Percentiles rank a stretch among this genome's conserved stretches.
Conservation (phyloP, 108 stramenopile species). For the Mediolabrus comicus region DNA sequence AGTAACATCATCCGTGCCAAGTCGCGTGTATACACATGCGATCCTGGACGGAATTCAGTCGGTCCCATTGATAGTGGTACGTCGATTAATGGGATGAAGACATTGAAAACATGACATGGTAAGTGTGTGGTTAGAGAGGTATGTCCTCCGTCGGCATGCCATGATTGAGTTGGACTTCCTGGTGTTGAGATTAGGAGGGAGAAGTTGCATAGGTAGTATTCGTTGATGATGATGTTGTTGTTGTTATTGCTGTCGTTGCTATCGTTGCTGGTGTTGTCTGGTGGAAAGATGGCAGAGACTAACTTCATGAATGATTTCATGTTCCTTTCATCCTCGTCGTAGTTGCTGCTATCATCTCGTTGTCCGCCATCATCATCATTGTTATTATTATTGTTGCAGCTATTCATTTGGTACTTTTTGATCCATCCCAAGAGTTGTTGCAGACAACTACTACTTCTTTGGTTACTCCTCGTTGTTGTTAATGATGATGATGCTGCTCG, state of each 20-base stretch:
- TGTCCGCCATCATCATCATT: not conserved
- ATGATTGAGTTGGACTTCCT: conserved; percentile 49
- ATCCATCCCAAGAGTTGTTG: not conserved
- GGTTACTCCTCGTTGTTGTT: not conserved
- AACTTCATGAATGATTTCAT: conserved; percentile 17
- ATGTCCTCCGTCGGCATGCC: conserved; percentile 82
- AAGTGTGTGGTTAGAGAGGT: conserved; percentile 43
- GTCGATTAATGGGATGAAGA: conserved; percentile 70
- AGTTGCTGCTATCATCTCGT: not conserved
- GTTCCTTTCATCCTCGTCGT: not conserved
- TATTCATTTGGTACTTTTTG: not conserved
- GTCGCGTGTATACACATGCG: conserved; percentile 68
- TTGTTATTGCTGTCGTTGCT: not conserved
- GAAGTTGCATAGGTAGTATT: conserved; percentile 15
- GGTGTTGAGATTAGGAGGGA: conserved; percentile 31
- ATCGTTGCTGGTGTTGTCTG: not conserved
- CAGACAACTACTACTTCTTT: not conserved
- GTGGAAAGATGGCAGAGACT: conserved; percentile 12
- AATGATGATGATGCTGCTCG: no score
- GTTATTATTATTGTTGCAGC: not conserved
- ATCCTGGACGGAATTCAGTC: conserved; percentile 72
- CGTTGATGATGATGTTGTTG: not conserved
- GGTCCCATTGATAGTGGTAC: conserved; percentile 51
- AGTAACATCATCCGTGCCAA: conserved; percentile 62
- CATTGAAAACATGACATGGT: conserved; percentile 63